A percentile compares a stretch with the other conserved stretches of the same genome.
phyloP scores from a whole-genome alignment of 139 green algal species.

The Micromonas pusilla region DNA sequence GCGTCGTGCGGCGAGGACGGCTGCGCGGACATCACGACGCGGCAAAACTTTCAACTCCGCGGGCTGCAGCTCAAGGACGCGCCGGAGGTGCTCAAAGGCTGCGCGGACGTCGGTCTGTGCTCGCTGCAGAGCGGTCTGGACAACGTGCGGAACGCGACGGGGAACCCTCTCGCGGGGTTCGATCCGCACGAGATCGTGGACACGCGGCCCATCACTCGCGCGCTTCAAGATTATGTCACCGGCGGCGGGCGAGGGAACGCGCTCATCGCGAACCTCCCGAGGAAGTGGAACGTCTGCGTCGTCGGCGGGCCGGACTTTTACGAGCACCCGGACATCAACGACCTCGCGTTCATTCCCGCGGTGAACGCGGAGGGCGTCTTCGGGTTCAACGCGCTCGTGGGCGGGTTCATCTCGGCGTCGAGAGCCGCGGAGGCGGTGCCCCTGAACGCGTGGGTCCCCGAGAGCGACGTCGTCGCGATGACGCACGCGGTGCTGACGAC shows the following conservation, averaged over 20 bases:
- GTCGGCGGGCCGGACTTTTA: constrained; percentile 81
- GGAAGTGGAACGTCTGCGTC: constrained; percentile 94
- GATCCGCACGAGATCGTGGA: constrained; percentile 93
- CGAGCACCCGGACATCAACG: constrained; percentile 98
- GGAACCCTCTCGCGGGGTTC: constrained; percentile 67
- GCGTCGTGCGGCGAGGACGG: constrained; percentile 72
- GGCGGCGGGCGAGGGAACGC: constrained; percentile 60
- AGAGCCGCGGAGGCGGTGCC: constrained; percentile 82
- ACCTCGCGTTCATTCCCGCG: constrained; percentile 87
- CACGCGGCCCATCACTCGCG: constrained; percentile 49
- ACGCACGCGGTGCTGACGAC: constrained; percentile 39
- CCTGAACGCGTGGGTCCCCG: constrained; percentile 66
- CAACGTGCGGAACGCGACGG: constrained; percentile 93
- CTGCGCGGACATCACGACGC: constrained; percentile 93
- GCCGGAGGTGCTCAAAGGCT: constrained; percentile 50
- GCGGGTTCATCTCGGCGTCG: constrained; percentile 90
- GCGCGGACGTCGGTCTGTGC: constrained; percentile 62
- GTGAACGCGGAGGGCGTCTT: constrained; percentile 54
- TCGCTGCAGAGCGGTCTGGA: constrained; percentile 89
- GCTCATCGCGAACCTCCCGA: constrained; percentile 79
- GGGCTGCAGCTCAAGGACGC: constrained; percentile 61
- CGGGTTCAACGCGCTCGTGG: constrained; percentile 78
- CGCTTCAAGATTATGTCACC: constrained; percentile 66
- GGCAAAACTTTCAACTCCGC: constrained; percentile 91
- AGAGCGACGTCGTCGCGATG: constrained; percentile 31